Evolutionary conservation across 805 yeast species (phyloP).

Genomic region (Nakazawaea populi): DNA sequence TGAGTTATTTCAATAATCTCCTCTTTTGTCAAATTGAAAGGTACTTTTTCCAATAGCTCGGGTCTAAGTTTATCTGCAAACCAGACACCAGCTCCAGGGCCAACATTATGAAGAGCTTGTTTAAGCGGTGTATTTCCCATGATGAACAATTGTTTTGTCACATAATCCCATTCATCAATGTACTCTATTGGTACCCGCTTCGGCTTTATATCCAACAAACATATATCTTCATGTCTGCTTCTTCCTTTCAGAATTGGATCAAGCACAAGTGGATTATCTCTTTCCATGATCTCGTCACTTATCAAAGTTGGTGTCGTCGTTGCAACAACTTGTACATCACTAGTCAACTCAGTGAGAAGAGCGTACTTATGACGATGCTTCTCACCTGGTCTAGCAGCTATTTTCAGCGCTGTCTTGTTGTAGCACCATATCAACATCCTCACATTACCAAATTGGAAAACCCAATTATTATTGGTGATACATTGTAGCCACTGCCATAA

Average conservation of each 20-base stretch:
- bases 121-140: conserved; percentile 36
- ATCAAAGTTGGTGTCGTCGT: conserved; percentile 17
- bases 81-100: conserved; percentile 75
- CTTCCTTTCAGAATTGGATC: conserved; percentile 28
- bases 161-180: conserved; percentile 59
- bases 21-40: conserved; percentile 42
- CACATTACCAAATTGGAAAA: conserved; percentile 61
- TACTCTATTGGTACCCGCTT: conserved; percentile 19
- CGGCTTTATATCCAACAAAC: conserved; percentile 24
- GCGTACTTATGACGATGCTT: conserved; percentile 55
- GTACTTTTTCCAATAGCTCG: conserved; percentile 35
- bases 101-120: conserved; percentile 49
- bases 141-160: conserved; percentile 55
- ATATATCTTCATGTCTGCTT: conserved; percentile 21
- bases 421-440: conserved; percentile 68
- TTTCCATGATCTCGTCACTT: conserved; percentile 14
- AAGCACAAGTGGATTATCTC: conserved; percentile 23
- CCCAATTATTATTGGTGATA: conserved; percentile 65
- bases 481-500: conserved; percentile 73
- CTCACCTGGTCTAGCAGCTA: conserved; percentile 51
- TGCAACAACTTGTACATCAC: conserved; percentile 56
- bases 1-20: conserved; percentile 51
- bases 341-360: conserved; percentile 56
- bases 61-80: conserved; percentile 27
- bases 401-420: conserved; percentile 52